These are phyloP conservation scores for Schoenoplectus triqueter DNA, from an alignment of 202 grass and related monocot genomes.

Conservation along the genomic window DNA sequence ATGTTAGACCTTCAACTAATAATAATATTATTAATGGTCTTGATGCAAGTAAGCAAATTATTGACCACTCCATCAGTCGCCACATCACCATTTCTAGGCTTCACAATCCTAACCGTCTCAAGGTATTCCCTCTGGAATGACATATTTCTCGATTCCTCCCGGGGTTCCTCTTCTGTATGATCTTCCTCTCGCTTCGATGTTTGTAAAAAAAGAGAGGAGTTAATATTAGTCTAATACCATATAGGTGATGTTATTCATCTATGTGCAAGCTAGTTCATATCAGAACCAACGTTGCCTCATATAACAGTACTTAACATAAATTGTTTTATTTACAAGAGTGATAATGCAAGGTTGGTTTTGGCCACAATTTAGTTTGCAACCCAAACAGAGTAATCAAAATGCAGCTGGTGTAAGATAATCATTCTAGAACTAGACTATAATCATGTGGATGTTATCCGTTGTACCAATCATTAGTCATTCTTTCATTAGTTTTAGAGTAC, in stretches of 20 bases:
- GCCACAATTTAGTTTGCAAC: not conserved
- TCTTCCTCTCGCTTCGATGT: not conserved
- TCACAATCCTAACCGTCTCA: not conserved
- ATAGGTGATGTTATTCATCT: not conserved
- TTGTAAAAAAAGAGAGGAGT: not conserved
- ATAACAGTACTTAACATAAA: not conserved
- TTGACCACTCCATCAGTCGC: not conserved
- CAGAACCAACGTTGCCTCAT: not conserved
- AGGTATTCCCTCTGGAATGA: not conserved
- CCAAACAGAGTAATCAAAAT: not conserved
- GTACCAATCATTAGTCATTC: not conserved
- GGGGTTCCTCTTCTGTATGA: not conserved
- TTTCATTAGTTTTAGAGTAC: not conserved
- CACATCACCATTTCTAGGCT: not conserved
- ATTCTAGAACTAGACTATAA: not conserved
- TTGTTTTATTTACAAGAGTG: not conserved
- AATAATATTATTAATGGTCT: not conserved
- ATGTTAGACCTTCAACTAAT: not conserved
- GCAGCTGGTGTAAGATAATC: not conserved
- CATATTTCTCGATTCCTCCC: not conserved
- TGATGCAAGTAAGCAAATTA: not conserved
- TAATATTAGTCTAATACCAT: not conserved
- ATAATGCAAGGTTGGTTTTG: not conserved
- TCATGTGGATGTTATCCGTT: not conserved
- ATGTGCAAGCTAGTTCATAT: not conserved